Base-by-base conservation (phyloP, 1,284 basidiomycete species). In the Ustilago esculenta region DNA sequence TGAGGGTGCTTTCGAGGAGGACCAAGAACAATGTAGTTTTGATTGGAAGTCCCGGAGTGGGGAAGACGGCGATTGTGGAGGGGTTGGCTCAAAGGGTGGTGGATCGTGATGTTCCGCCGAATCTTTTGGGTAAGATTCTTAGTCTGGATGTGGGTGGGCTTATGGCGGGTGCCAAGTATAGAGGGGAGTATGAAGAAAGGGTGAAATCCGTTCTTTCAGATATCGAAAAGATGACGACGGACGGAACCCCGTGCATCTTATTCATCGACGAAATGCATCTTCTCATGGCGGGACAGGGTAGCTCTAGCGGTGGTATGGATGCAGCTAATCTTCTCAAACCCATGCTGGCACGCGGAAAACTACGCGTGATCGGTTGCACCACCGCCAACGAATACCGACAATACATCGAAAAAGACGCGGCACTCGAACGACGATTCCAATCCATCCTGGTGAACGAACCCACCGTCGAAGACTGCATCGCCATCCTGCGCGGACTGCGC, bases 101-200 rank as follows among this genome's bases (percentile, higher is more conserved):
- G 79, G 93, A 95, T 77, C 89, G 93, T 51, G 93, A 97, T 83
- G 93, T 97, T 5, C 94, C 94, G 23, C 92, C 92, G n/a, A 88
- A 86, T 58, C 86, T 96, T 24, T 86, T 96, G 50, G 88, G 89
- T 32, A 87, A 91, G 27, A 86, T 97, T n/a, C 91, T 89, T 57
- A 72, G 48, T 8, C 86, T 94, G 21, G 94, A 97, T 82, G 91
- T 97, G 89, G 95, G 93, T 70, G 91, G 94, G 0, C 87, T 97
- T 59, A 95, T 94, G 90, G 92, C 94, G 6, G 93, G 95, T 49
- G 94, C 93, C 30, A 94, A 92, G 82, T 95, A 92, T 85, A 93
- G 92, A 83, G 94, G 94, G 60, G 93, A 98, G 84, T 98, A 94
- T 83, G 95, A 98, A 84, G 95, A 98, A 82, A 90, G 95, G 43